A percentile compares a stretch with the other conserved stretches of the same genome.
Conservation (phyloP, 352 stramenopile species). For the Globisporangium iwayamae region DNA sequence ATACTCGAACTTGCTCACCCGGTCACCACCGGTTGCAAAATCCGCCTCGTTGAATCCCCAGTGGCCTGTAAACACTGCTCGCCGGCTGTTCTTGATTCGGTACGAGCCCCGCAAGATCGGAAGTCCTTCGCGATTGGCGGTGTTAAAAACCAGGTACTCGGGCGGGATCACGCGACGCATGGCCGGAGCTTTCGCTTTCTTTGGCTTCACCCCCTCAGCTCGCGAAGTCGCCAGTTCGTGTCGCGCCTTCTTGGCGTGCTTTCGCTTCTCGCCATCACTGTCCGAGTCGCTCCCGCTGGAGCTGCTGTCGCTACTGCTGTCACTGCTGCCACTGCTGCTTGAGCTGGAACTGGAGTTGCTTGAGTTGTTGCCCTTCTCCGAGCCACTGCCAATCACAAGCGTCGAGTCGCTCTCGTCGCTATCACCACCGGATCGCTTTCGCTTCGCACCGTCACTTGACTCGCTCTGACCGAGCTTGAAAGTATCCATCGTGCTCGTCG, state of each 20-base stretch:
- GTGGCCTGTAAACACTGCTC: slow-evolving; percentile 44
- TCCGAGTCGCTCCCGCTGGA: slow-evolving; percentile 19
- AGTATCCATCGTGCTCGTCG: background rate
- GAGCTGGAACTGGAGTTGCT: slow-evolving; percentile 22
- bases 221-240: slow-evolving; percentile 4
- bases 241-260: slow-evolving; percentile 13
- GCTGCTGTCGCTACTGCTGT: slow-evolving; percentile 18
- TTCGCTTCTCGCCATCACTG: slow-evolving; percentile 14
- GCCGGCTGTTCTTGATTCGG: slow-evolving; percentile 31
- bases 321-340: slow-evolving; percentile 21
- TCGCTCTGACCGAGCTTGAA: background rate
- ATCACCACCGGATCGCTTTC: slow-evolving; percentile 10
- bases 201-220: background rate
- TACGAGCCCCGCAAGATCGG: slow-evolving; percentile 63
- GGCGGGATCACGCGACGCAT: slow-evolving; percentile 25
- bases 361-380: slow-evolving; percentile 13
- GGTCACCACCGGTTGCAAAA: slow-evolving; percentile 28
- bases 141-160: slow-evolving; percentile 51
- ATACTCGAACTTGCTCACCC: slow-evolving; percentile 69
- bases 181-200: slow-evolving; percentile 12
- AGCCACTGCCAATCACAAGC: slow-evolving; percentile 19
- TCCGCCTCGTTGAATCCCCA: slow-evolving; percentile 70
- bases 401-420: slow-evolving; percentile 27
- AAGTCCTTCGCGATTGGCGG: slow-evolving; percentile 31
- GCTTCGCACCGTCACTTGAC: slow-evolving; percentile 6